Percentiles rank a stretch among this genome's conserved stretches.
Evolutionary conservation across 148 eudicot genomes (phyloP).

Genomic region (Suaeda aralocaspica): DNA sequence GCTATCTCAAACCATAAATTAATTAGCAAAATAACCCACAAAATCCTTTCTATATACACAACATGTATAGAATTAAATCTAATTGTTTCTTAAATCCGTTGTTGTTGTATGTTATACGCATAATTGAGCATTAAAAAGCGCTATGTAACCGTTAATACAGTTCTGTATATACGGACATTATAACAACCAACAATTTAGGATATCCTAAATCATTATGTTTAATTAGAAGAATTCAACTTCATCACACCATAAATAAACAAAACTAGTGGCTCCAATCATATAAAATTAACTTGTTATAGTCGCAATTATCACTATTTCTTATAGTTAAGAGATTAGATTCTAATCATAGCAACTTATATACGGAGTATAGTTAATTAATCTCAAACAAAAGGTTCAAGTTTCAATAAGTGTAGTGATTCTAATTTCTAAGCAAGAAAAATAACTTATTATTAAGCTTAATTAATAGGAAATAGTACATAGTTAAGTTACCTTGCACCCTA

Average conservation of each 20-base stretch:
- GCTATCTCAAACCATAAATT: too few relatives aligned
- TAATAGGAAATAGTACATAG: background rate
- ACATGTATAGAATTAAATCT: background rate
- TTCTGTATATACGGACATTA: background rate
- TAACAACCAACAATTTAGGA: background rate
- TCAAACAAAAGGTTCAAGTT: slow-evolving; percentile 25
- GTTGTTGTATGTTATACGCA: too few relatives aligned
- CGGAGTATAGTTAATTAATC: background rate
- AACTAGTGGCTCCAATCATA: background rate
- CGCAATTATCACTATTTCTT: background rate
- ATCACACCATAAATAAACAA: background rate
- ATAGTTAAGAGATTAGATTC: background rate
- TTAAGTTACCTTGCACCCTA: slow-evolving; percentile 87
- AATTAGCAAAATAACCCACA: background rate
- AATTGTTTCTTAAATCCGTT: too few relatives aligned
- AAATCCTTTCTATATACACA: background rate
- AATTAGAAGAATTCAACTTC: background rate
- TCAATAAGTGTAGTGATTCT: slow-evolving; percentile 7
- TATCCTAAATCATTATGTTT: background rate
- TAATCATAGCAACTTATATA: background rate
- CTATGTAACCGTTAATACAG: background rate
- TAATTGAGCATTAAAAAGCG: too few relatives aligned
- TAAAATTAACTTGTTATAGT: background rate
- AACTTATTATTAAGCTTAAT: background rate
- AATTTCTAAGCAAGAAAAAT: background rate